These are phyloP conservation scores for Backusella australiensis DNA, from an alignment of 192 early-diverging fungal genomes.

Conservation along the genomic window DNA sequence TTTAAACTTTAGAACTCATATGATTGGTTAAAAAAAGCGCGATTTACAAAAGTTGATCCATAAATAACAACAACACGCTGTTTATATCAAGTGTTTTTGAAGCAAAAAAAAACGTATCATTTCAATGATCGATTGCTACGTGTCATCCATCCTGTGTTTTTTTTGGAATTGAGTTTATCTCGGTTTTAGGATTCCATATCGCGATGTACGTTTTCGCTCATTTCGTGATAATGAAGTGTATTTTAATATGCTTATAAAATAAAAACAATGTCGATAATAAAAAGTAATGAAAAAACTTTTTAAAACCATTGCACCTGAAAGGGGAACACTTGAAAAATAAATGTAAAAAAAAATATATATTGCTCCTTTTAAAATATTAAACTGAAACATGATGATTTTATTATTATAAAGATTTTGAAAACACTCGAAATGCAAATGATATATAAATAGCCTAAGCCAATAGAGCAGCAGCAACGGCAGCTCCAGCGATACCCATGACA, in stretches of 20 bases:
- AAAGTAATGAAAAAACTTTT: too few species aligned
- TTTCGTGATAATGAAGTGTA: too few species aligned
- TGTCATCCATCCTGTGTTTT: too few species aligned
- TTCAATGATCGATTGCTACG: background rate
- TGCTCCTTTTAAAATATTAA: background rate
- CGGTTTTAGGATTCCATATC: too few species aligned
- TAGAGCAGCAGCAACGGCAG: background rate
- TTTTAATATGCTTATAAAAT: too few species aligned
- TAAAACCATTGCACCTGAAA: too few species aligned
- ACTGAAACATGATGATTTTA: background rate
- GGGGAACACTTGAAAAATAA: background rate
- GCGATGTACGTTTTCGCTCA: too few species aligned
- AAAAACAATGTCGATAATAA: too few species aligned
- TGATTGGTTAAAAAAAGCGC: background rate
- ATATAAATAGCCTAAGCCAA: background rate
- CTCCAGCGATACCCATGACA: background rate
- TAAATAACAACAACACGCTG: background rate
- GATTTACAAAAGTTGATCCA: background rate
- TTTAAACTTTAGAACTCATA: background rate
- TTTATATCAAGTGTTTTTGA: background rate
- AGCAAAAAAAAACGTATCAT: background rate
- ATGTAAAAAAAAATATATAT: background rate
- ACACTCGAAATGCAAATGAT: background rate
- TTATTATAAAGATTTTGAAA: background rate
- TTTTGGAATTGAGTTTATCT: too few species aligned